Conservation (phyloP, 768 basidiomycete species). For the Psilocybe cubensis region DNA sequence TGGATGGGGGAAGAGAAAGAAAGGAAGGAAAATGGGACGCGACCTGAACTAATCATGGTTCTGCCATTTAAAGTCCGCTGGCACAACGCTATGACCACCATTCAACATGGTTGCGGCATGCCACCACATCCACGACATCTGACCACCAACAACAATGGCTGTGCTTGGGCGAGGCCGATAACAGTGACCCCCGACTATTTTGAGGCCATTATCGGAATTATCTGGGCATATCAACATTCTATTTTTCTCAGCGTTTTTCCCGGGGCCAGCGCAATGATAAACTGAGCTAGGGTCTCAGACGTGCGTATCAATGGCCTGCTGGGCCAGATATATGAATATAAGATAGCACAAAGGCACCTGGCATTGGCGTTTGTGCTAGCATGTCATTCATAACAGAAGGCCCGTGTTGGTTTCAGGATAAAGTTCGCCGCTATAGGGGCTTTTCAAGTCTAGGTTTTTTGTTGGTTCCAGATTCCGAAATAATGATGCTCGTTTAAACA, state of each 20-base stretch:
- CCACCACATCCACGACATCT: constrained; percentile 17
- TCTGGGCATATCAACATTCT: constrained; percentile 7
- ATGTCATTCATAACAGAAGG: neutral
- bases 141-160: constrained; percentile 21
- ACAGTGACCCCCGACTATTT: constrained; percentile 30
- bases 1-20: constrained; percentile 24
- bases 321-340: neutral
- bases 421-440: neutral
- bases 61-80: constrained; percentile 49
- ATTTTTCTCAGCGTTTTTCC: constrained; percentile 3
- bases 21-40: constrained; percentile 34
- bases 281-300: neutral
- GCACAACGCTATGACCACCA: constrained; percentile 48
- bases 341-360: neutral
- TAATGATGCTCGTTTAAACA: too few species aligned
- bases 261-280: neutral
- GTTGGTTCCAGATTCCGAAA: too few species aligned
- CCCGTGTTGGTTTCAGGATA: neutral
- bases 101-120: constrained; percentile 14
- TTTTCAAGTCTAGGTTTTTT: too few species aligned
- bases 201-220: constrained; percentile 11
- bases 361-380: neutral
- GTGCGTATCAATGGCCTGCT: neutral
- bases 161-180: constrained; percentile 16
- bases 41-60: constrained; percentile 26